Evolutionary conservation across 768 basidiomycete species (phyloP), one percentile per base, ranked within the genome.

Genomic region (Psilocybe cyanescens): DNA sequence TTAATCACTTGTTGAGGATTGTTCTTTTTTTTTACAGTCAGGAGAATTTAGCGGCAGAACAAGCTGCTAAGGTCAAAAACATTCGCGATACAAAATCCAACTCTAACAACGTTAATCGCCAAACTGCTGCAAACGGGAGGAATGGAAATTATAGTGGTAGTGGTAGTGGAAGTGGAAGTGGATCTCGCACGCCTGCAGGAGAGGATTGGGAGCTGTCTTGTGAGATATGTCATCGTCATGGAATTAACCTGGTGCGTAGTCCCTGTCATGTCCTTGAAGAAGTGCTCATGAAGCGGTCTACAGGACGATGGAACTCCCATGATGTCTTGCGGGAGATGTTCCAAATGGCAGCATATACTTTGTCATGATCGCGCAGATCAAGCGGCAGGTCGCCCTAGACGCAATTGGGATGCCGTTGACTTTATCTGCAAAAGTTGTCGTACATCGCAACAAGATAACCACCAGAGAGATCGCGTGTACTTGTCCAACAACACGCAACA

Each of bases 141-240:
- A 64, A 68, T 28, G 66, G 29, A 39, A 39, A 48, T 9, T 53
- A 61, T n/a, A 48, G 47, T 14, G 31, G 17, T 45, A 65, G 68
- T 31, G 65, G n/a, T 16, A 48, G 47, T 14, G 31, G 17, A 41
- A 48, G 47, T 14, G 31, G 17, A 44, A 65, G 68, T 29, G 39
- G 83, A 16, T 79, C 83, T 9, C 83, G 82, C 45, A 84, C 83
- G 4, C 84, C 86, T 33, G 74, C 76, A 17, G 79, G 78, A 30
- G 90, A 88, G 54, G 85, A 89, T 59, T 96, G 95, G 95, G 87
- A 92, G 59, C 76, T 97, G 24, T 89, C 92, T 68, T 97, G 95
- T 70, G 95, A 97, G 70, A 81, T 97, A 39, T 97, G 95, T 72
- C 81, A 81, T 57, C 83, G 83, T 62, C 80, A 78, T 28, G 93